Conservation (phyloP, 2,329 filamentous ascomycete species). For the Talaromyces albobiverticillius region DNA sequence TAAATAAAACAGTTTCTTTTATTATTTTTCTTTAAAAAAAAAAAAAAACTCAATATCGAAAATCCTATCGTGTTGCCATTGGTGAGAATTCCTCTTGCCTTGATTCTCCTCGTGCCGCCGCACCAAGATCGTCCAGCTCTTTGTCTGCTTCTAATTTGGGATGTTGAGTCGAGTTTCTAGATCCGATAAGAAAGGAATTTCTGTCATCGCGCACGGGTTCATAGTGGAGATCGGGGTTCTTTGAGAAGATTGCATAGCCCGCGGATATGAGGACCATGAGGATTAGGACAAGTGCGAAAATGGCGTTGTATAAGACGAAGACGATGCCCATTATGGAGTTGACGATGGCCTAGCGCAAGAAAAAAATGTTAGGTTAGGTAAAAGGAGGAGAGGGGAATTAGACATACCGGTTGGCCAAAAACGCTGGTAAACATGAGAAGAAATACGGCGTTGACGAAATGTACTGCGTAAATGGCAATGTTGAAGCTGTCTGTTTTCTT, state of each 20-base stretch:
- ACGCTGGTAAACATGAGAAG: conserved; percentile 83
- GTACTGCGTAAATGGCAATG: conserved; percentile 83
- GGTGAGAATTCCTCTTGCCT: too few relatives aligned
- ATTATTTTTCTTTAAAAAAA: too few relatives aligned
- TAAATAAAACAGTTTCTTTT: too few relatives aligned
- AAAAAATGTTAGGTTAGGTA: neutral
- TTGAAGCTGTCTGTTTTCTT: conserved; percentile 98
- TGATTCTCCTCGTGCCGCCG: conserved; percentile 72
- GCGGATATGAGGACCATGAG: conserved; percentile 78
- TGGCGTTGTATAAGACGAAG: conserved; percentile 83
- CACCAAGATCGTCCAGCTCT: conserved; percentile 87
- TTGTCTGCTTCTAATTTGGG: conserved; percentile 68
- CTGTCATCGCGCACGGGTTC: conserved; percentile 95
- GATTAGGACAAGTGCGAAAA: conserved; percentile 76
- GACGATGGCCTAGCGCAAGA: conserved; percentile 59
- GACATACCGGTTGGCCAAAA: conserved; percentile 71
- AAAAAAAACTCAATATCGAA: neutral
- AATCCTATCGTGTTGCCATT: too few relatives aligned
- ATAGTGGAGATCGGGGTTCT: conserved; percentile 92
- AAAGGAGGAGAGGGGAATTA: neutral
- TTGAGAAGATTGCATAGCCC: conserved; percentile 76
- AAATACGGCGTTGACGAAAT: conserved; percentile 89
- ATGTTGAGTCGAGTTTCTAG: conserved; percentile 61
- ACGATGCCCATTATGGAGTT: conserved; percentile 85
- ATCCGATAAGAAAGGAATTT: conserved; percentile 84